Evolutionary conservation across 768 basidiomycete genomes (phyloP), one percentile per base, ranked within the genome.

Genomic region (Favolaschia claudopus): DNA sequence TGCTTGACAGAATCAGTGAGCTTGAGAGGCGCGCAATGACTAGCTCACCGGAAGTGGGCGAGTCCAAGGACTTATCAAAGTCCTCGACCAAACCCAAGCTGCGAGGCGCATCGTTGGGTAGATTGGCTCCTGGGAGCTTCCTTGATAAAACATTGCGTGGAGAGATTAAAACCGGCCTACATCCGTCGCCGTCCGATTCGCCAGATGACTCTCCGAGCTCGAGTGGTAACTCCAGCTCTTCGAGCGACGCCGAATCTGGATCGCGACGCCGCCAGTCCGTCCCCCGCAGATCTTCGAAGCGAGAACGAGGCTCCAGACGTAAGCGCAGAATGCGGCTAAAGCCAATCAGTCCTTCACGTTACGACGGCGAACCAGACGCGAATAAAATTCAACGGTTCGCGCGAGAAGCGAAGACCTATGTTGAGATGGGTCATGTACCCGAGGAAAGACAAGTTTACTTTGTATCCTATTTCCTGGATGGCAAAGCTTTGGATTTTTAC

Each of bases 331-430:
- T 28, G 53, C 43, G 59, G 20, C 28, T 72, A 22, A 71, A 69
- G 37, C 69, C 67, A 2, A 66, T 70, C 0, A 51, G 64, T 0
- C 72, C 69, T 0, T 46, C 56, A 13, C 38, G 46, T 2, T 75
- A 73, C 59, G 63, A 73, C 55, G 74, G 74, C 4, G 19, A 55
- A 13, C 53, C 63, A 1, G 61, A 68, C 49, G 52, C 64, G 3
- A 49, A 63, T 5, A 29, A 32, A 0, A 72, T 69, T 37, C 67
- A 72, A 43, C 25, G 59, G 2, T 75, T 74, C 38, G 56, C 73
- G 25, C 67, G 62, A 1, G 61, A 70, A 29, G 60, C 56, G 0
- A 67, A 55, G 28, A 45, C 55, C 0, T 72, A 69, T 43, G 50
- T 70, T 0, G 47, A 67, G 22, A 65, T 60, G 46, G 68, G 67